Percentiles rank a stretch among this genome's conserved stretches.
Evolutionary conservation across 306 rosid genomes (phyloP).

Genomic region (Cicer bijugum): DNA sequence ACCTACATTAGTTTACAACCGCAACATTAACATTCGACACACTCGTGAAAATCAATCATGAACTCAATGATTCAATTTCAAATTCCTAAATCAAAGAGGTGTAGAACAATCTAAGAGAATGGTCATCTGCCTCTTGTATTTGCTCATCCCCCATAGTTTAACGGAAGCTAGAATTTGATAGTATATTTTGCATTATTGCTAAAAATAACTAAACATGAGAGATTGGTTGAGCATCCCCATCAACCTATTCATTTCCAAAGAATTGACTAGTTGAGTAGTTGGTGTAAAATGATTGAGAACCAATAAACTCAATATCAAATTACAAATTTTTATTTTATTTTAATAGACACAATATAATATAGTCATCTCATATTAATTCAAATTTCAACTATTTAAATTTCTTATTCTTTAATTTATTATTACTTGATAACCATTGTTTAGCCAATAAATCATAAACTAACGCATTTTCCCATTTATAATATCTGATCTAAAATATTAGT

Average conservation of each 20-base stretch:
- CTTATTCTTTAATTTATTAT: background rate
- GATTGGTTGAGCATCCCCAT: no score
- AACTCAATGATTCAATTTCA: background rate
- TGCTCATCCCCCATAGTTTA: no score
- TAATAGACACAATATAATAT: background rate
- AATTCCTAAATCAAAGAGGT: background rate
- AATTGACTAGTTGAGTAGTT: background rate
- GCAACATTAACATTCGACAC: slow-evolving; percentile 8
- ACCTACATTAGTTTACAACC: slow-evolving; percentile 23
- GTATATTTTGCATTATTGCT: no score
- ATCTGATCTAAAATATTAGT: background rate
- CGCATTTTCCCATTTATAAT: background rate
- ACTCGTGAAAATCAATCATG: background rate
- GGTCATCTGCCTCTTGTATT: no score
- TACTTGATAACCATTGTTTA: background rate
- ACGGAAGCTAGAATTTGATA: no score
- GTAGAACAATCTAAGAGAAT: no score
- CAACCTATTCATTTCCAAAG: slow-evolving; percentile 14
- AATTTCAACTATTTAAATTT: background rate
- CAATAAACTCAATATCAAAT: background rate
- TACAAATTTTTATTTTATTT: background rate
- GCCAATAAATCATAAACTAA: background rate
- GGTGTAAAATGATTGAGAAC: background rate
- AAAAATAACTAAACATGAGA: no score
- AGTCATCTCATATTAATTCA: background rate